Evolutionary conservation across 768 basidiomycete genomes (phyloP), one percentile per base, ranked within the genome.

Genomic region (Daedaleopsis sinensis): DNA sequence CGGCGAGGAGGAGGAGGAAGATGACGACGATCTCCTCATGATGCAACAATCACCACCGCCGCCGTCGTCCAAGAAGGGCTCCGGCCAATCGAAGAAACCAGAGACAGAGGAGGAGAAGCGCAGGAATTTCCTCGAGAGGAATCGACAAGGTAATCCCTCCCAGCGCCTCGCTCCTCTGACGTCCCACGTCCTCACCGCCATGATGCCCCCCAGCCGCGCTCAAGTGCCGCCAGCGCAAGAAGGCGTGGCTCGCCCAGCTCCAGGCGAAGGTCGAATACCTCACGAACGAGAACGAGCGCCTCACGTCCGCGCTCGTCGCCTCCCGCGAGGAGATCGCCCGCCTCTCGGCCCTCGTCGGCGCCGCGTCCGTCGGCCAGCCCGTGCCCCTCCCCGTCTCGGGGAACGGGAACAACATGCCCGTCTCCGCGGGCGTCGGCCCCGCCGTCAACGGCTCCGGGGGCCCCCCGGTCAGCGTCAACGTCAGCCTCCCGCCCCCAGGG

Each of bases 51-150:
- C 24, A 19, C 52, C 35, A 43, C 55, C 42, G 13, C 3, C 58
- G 2, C 39, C 18, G 38, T 3, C 50, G 19, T 6, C 32, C 43
- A 71, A 74, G 68, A 64, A 70, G 55, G 42, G 66, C 32, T 72
- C 68, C 47, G 59, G 64, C 4, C 67, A 75, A 49, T 67, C 67
- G 55, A 94, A 91, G 75, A 94, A 90, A 71, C 91, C 90, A 23
- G 94, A 97, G 80, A 98, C 96, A 0, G 97, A 99, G 73, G 97
- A 98, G 74, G 97, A 98, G 72, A 99, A 99, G 76, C 82, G 97
- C 44, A 87, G 85, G 76, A 98, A 98, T 76, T 98, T 99, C 76
- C 77, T 99, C 62, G 97, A 98, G 75, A 83, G 97, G 63, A 99
- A 99, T 72, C 83, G 97, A 69, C 97, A 98, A 84, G 96, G 96